These are phyloP conservation scores for Chrysosporium queenslandicum DNA, from an alignment of 2,329 filamentous ascomycete genomes.

Conservation along the genomic window DNA sequence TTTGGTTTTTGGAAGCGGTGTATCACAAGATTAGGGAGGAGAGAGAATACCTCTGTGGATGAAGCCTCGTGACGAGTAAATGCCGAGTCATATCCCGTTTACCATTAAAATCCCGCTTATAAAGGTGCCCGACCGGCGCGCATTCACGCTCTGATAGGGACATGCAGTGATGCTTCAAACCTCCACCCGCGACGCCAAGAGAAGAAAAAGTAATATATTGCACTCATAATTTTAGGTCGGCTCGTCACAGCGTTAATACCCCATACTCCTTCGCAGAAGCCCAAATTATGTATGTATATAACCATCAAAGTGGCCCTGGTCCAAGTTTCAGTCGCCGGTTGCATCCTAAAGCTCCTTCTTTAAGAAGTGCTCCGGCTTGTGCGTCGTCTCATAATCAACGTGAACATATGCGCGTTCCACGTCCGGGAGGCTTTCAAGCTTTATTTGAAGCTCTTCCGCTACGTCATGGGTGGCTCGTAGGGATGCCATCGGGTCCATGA, in stretches of 20 bases:
- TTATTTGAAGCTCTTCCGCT: conserved; percentile 86
- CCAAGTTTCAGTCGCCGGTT: not conserved
- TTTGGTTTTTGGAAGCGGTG: conserved; percentile 39
- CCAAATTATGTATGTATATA: not conserved
- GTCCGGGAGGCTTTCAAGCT: conserved; percentile 82
- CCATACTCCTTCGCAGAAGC: no score
- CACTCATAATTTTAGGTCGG: not conserved
- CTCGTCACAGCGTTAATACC: not conserved
- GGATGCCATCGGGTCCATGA: conserved; percentile 69
- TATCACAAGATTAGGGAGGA: not conserved
- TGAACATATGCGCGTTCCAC: conserved; percentile 93
- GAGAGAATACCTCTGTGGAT: not conserved
- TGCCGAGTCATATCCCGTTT: no score
- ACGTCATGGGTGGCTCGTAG: conserved; percentile 80
- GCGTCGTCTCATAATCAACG: conserved; percentile 92
- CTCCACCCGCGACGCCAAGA: not conserved
- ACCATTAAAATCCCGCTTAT: not conserved
- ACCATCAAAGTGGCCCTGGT: not conserved
- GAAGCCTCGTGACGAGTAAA: no score
- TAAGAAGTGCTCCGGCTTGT: conserved; percentile 75
- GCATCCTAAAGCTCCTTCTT: conserved; percentile 51
- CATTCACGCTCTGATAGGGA: not conserved
- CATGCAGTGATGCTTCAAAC: not conserved
- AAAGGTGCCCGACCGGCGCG: no score
- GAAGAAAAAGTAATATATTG: not conserved